phyloP scores from a whole-genome alignment of 257 asterid species.

The Nicotiana benthamiana region DNA sequence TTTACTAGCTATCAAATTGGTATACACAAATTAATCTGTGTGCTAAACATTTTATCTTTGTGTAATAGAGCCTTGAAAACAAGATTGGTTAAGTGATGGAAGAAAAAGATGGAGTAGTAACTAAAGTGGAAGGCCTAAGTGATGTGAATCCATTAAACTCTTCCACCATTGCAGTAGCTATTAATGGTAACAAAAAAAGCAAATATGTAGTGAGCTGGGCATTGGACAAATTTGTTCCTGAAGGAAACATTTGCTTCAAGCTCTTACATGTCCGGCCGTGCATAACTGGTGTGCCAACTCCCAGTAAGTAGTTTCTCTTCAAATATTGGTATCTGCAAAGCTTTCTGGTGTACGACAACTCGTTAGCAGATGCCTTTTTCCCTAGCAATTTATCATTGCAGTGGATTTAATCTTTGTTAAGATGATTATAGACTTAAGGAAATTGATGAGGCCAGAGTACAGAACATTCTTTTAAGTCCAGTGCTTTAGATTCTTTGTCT shows the following conservation, averaged over 20 bases:
- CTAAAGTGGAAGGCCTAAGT: constrained; percentile 22
- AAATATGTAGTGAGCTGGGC: constrained; percentile 70
- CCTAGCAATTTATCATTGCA: neutral
- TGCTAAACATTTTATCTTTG: neutral
- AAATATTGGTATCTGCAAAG: neutral
- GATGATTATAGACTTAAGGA: neutral
- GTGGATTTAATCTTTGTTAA: neutral
- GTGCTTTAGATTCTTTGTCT: neutral
- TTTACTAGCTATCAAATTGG: neutral
- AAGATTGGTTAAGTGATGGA: neutral
- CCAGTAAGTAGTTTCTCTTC: constrained; percentile 46
- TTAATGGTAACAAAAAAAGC: constrained; percentile 51
- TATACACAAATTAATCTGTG: neutral
- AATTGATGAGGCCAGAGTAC: neutral
- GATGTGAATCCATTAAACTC: constrained; percentile 22
- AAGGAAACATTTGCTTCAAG: constrained; percentile 50
- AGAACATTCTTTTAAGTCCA: neutral
- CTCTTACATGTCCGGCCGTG: constrained; percentile 61
- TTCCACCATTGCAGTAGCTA: constrained; percentile 46
- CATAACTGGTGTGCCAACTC: constrained; percentile 59
- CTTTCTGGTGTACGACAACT: neutral
- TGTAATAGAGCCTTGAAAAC: neutral
- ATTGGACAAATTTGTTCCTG: constrained; percentile 80
- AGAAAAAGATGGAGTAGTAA: neutral
- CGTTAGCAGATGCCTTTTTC: neutral